Evolutionary conservation across 2,329 filamentous ascomycete species (phyloP), one percentile per base, ranked within the genome.

Genomic region (Fusarium bulbicola): DNA sequence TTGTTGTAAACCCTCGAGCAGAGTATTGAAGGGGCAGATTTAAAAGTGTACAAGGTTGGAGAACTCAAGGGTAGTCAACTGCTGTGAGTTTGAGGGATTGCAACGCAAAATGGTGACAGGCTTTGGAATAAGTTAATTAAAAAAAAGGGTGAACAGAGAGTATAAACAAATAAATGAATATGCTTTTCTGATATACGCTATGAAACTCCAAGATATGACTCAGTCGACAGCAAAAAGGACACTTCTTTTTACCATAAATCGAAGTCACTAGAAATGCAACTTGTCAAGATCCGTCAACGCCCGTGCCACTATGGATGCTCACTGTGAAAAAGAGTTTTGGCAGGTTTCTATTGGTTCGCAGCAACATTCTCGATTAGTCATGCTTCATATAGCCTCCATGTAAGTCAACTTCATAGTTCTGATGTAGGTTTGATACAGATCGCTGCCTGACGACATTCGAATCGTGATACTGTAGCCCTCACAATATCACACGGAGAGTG

Each of bases 191-290:
- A 52, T 62, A 66, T 61, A 63, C 49, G 26, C 67, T 45, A 39
- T 45, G 49, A 47, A 32, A 6, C 45, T 34, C 21, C 13, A 56
- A 70, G 47, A 59, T 37, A 70, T 75, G 76, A 77, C 66, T 78
- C 74, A 78, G 70, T 66, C 63, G 20, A 30, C 11, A 32, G 43
- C 45, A 61, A 76, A 62, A 62, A 77, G 76, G 76, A 76, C 76
- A 78, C 72, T 74, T 78, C 59, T 60, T 63, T 47, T 34, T 34
- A 28, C 66, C 47, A 49, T 64, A 20, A 56, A 74, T 78, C 75
- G 75, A 78, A 77, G 76, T 75, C 69, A 61, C 75, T 76, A 74
- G 76, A 78, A 78, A 65, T 66, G 43, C 76, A 78, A 78, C 69
- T 78, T 78, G 76, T 73, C 74, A 78, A 71, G 76, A 68, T 74